phyloP scores from a whole-genome alignment of 306 rosid genomes.

The Trifolium pratense region DNA sequence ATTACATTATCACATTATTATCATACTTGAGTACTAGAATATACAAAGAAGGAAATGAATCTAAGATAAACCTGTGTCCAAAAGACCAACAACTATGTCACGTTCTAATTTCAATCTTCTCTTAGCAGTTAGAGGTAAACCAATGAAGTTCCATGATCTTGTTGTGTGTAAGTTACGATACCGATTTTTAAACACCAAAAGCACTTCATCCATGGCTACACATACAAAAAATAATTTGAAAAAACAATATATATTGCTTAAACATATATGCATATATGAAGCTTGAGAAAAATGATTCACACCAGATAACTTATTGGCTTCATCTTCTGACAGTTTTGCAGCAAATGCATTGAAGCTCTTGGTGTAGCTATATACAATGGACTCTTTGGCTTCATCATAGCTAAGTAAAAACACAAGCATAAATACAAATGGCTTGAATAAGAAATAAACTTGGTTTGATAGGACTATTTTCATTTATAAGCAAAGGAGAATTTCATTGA shows the following conservation, averaged over 20 bases:
- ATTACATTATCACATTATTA: not conserved
- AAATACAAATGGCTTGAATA: conserved; percentile 9
- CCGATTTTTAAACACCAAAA: conserved; percentile 58
- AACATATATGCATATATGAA: conserved; percentile 16
- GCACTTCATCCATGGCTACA: conserved; percentile 65
- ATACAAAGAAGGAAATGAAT: not conserved
- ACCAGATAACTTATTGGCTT: conserved; percentile 70
- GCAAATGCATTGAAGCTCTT: conserved; percentile 91
- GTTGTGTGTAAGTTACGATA: conserved; percentile 84
- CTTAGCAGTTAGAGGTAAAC: conserved; percentile 62
- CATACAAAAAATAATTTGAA: not conserved
- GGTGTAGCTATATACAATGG: conserved; percentile 76
- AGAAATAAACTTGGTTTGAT: not conserved
- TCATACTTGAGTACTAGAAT: not conserved
- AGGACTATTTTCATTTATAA: too few species aligned
- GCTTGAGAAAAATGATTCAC: conserved; percentile 27
- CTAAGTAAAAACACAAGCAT: conserved; percentile 46
- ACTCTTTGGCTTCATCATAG: conserved; percentile 59
- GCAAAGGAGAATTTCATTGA: too few species aligned
- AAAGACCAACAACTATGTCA: conserved; percentile 63
- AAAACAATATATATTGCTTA: not conserved
- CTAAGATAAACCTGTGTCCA: conserved; percentile 72
- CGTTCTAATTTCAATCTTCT: conserved; percentile 63
- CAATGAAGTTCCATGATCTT: conserved; percentile 88
- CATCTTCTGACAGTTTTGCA: conserved; percentile 70